Base-by-base conservation (phyloP, 2,329 filamentous ascomycete species). In the Colletotrichum echinochloae region DNA sequence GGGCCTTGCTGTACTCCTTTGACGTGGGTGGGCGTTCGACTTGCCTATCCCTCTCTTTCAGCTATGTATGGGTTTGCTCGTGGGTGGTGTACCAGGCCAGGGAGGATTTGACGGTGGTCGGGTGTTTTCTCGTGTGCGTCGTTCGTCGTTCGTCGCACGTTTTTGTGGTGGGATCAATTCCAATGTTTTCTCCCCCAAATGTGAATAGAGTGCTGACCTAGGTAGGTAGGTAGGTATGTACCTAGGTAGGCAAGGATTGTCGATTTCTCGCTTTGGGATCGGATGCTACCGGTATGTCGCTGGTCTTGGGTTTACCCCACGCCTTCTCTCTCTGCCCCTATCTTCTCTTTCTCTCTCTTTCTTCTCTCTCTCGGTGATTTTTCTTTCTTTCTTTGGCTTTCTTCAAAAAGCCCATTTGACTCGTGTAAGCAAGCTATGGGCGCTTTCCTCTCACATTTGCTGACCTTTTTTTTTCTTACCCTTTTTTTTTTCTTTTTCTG, bases 221-320 rank as follows among this genome's bases (percentile, higher is more conserved):
- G 44, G n/a, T n/a, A n/a, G 39, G 39, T 41, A 20, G 39, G 18
- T 20, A 18, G 8, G 6, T 5, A 20, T 2, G 35, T 6, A n/a
- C n/a, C n/a, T n/a, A 39, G 37, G 37, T 16, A 16, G 37, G 39
- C 30, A 61, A 37, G 37, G 20, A 18, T n/a, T n/a, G n/a, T 18
- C 39, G 65, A 23, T 20, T 20, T 55, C 33, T 55, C 12, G 23
- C n/a, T 23, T 55, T 16, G 30, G 30, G 41, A 2, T 30, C 35
- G n/a, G 54, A 35, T 16, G 51, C 39, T 60, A n/a, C n/a, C n/a
- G n/a, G n/a, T n/a, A 4, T n/a, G 66, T 26, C 23, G 46, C 54
- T 46, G 12, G 20, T 44, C n/a, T 44, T 18, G 26, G 35, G 49
- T 20, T 14, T 35, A 35, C 55, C 44, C 49, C 26, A 44, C 55